Percentiles rank a stretch among this genome's conserved stretches.
phyloP scores from a whole-genome alignment of 129 eudicot genomes.

The Lonicera japonica region DNA sequence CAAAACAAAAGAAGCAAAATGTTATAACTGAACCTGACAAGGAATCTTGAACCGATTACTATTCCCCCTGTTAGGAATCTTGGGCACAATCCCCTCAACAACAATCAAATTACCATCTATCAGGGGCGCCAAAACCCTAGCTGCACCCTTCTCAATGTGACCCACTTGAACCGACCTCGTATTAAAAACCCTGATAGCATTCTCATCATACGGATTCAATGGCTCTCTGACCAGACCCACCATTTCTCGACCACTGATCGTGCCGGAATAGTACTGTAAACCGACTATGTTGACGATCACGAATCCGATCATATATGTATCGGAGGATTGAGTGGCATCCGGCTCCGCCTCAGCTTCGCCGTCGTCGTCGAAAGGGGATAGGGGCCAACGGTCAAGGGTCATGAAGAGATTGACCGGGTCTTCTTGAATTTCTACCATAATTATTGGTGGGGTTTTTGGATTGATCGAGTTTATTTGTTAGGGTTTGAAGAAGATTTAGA shows the following conservation, averaged over 20 bases:
- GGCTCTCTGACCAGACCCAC: constrained; percentile 83
- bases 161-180: constrained; percentile 59
- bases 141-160: constrained; percentile 48
- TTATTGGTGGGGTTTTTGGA: background rate
- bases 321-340: constrained; percentile 5
- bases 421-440: background rate
- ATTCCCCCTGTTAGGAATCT: constrained; percentile 6
- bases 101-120: constrained; percentile 31
- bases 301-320: constrained; percentile 63
- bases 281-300: constrained; percentile 69
- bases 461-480: background rate
- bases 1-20: too few species aligned
- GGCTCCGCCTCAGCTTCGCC: background rate
- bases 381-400: background rate
- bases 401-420: background rate
- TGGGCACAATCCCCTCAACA: constrained; percentile 75
- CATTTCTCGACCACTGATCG: constrained; percentile 58
- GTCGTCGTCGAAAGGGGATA: background rate
- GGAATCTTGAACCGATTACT: constrained; percentile 43
- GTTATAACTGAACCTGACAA: constrained; percentile 81
- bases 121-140: constrained; percentile 65
- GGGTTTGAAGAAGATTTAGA: background rate
- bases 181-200: constrained; percentile 71
- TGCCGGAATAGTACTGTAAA: constrained; percentile 51
- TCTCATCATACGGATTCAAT: constrained; percentile 43